Evolutionary conservation across 2,329 filamentous ascomycete species (phyloP).

Genomic region (Calonectria pauciramosa): DNA sequence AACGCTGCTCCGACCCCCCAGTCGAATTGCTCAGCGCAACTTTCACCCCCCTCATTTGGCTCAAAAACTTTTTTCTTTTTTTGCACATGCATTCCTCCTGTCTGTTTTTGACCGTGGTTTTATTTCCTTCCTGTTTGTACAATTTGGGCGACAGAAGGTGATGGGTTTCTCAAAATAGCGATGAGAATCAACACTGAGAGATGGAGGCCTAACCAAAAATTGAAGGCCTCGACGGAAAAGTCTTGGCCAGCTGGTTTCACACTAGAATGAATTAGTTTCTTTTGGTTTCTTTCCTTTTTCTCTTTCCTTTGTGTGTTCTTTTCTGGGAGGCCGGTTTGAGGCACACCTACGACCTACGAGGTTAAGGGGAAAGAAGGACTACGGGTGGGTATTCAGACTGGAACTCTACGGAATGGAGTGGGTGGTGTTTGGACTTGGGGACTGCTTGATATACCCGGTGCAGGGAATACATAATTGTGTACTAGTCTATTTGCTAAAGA

Average conservation of each 20-base stretch:
- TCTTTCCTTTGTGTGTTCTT: slow-evolving; percentile 16
- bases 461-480: slow-evolving; percentile 36
- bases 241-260: slow-evolving; percentile 8
- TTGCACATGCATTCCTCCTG: slow-evolving; percentile 17
- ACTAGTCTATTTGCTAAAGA: slow-evolving; percentile 29
- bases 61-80: slow-evolving; percentile 7
- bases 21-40: neutral
- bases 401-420: slow-evolving; percentile 38
- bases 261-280: slow-evolving; percentile 38
- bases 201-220: slow-evolving; percentile 15
- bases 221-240: slow-evolving; percentile 27
- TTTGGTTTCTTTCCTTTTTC: slow-evolving; percentile 30
- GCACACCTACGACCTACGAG: slow-evolving; percentile 21
- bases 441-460: slow-evolving; percentile 47
- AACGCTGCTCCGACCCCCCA: neutral
- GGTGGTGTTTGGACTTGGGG: slow-evolving; percentile 41
- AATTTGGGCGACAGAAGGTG: slow-evolving; percentile 26
- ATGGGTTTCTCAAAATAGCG: slow-evolving; percentile 19
- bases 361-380: slow-evolving; percentile 26
- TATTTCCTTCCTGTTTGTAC: slow-evolving; percentile 27
- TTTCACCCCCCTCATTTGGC: neutral
- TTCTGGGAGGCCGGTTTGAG: slow-evolving; percentile 27
- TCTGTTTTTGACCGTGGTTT: slow-evolving; percentile 10
- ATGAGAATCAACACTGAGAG: slow-evolving; percentile 25
- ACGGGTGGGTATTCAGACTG: slow-evolving; percentile 38